A percentile compares a stretch with the other conserved stretches of the same genome.
These are phyloP conservation scores for Cyathus striatus DNA, from an alignment of 768 basidiomycete species.

Conservation along the genomic window DNA sequence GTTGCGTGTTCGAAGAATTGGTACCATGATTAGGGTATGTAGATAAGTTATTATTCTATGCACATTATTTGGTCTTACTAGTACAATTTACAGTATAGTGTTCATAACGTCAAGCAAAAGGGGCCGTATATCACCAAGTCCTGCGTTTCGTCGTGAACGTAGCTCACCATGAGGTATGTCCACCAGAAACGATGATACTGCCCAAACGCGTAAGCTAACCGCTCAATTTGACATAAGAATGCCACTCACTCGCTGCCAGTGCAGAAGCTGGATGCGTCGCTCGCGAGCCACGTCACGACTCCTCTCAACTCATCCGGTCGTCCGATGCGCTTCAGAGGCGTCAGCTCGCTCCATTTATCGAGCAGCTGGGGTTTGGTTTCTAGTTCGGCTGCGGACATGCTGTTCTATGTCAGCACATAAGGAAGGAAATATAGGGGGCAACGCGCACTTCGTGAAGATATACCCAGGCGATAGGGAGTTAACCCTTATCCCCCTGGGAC, in stretches of 20 bases:
- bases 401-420: not conserved
- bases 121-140: too few species aligned
- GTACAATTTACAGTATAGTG: too few species aligned
- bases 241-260: slow-evolving; percentile 63
- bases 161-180: slow-evolving; percentile 7
- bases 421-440: not conserved
- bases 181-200: slow-evolving; percentile 4
- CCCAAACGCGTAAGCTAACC: not conserved
- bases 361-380: slow-evolving; percentile 43
- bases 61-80: too few species aligned
- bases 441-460: slow-evolving; percentile 55
- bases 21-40: too few species aligned
- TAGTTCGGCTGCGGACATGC: slow-evolving; percentile 3
- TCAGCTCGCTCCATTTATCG: slow-evolving; percentile 52
- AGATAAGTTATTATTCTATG: too few species aligned
- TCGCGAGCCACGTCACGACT: slow-evolving; percentile 59
- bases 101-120: too few species aligned
- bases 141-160: too few species aligned
- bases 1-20: too few species aligned
- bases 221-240: too few species aligned
- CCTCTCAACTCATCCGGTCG: slow-evolving; percentile 66
- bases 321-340: slow-evolving; percentile 64
- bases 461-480: slow-evolving; percentile 72
- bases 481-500: slow-evolving; percentile 58
- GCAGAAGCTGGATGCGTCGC: slow-evolving; percentile 66